Conservation (phyloP, 805 yeast genomes). For the Candida ipomoeae region DNA sequence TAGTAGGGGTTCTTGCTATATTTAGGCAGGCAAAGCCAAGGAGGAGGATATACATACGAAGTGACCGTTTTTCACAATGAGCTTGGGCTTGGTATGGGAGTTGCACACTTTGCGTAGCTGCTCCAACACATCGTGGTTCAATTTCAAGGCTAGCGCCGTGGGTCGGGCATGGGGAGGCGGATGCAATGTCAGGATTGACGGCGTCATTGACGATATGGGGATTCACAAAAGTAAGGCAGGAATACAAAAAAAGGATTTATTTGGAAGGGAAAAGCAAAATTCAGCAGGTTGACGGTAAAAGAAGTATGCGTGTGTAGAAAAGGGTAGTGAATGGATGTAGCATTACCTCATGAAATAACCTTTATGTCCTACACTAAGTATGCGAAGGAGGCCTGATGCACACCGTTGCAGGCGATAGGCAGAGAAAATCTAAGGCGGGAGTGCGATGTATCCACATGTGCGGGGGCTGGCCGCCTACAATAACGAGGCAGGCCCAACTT, state of each 20-base stretch:
- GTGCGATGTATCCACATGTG: constrained; percentile 1
- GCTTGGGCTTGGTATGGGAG: constrained; percentile 22
- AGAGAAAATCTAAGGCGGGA: constrained; percentile 2
- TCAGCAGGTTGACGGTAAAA: neutral
- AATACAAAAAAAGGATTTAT: neutral
- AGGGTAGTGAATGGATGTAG: neutral
- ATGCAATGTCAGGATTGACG: constrained; percentile 13
- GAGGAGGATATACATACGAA: constrained; percentile 23
- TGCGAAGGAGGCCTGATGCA: constrained; percentile 10
- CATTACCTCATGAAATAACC: constrained; percentile 2
- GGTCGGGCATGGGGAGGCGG: constrained; percentile 18
- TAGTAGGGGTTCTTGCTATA: constrained; percentile 15
- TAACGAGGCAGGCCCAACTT: neutral
- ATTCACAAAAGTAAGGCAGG: neutral
- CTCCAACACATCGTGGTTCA: constrained; percentile 25
- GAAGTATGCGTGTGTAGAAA: constrained; percentile 1
- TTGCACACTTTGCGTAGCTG: constrained; percentile 21
- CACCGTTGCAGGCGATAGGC: constrained; percentile 6
- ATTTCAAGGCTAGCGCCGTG: constrained; percentile 26
- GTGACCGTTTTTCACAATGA: constrained; percentile 35
- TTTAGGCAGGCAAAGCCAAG: neutral
- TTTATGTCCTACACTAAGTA: constrained; percentile 5
- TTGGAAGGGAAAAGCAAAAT: neutral
- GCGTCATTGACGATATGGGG: constrained; percentile 7
- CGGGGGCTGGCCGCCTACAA: neutral